Evolutionary conservation across 2,329 filamentous ascomycete species (phyloP).

Genomic region (Neofusicoccum kwambonambiense): DNA sequence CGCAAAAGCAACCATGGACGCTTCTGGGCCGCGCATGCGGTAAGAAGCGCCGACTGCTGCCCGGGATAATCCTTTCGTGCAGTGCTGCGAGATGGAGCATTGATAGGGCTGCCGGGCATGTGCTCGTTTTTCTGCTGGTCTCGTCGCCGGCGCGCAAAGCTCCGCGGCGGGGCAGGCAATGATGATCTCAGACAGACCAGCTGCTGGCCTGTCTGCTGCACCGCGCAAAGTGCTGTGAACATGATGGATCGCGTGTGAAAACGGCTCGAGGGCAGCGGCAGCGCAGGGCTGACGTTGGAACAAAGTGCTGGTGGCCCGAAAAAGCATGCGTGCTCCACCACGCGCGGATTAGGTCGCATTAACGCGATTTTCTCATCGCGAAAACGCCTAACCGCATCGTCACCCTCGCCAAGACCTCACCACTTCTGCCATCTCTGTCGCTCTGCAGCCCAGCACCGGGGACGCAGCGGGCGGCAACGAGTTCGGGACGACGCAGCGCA

Average conservation of each 20-base stretch:
- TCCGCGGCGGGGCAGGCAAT: neutral
- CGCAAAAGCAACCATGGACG: neutral
- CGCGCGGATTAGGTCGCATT: slow-evolving; percentile 6
- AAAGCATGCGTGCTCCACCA: slow-evolving; percentile 8
- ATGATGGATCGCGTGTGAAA: neutral
- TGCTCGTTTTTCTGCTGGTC: neutral
- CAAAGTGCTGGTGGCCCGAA: slow-evolving; percentile 5
- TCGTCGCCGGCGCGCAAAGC: neutral
- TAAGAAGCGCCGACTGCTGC: neutral
- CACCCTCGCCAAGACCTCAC: slow-evolving; percentile 4
- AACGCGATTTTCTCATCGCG: slow-evolving; percentile 7
- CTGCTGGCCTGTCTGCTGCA: too few species aligned
- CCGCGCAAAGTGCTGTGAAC: too few species aligned
- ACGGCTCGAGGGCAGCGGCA: neutral
- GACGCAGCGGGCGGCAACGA: neutral
- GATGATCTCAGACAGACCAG: neutral
- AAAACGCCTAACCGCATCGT: slow-evolving; percentile 3
- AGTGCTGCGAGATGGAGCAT: neutral
- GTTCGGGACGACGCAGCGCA: neutral
- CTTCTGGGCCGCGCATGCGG: neutral
- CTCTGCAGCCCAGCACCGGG: neutral
- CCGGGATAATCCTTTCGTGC: neutral
- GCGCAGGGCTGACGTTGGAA: slow-evolving; percentile 5
- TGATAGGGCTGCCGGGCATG: neutral
- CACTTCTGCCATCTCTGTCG: neutral